Conservation (phyloP, 1,139 yeast genomes). For the Sugiyamaella pinicola region DNA sequence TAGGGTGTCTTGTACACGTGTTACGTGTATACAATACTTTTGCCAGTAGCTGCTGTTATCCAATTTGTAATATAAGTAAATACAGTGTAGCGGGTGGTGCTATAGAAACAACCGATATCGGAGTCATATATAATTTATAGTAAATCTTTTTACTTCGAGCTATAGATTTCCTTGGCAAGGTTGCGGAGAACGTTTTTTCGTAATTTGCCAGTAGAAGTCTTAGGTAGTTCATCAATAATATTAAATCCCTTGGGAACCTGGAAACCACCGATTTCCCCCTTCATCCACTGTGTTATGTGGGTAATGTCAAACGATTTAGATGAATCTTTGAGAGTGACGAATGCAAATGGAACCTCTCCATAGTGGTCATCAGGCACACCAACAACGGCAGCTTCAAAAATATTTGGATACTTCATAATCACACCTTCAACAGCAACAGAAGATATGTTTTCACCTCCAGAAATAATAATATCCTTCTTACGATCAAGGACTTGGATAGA, state of each 20-base stretch:
- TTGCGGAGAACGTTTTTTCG: slow-evolving; percentile 42
- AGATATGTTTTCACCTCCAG: slow-evolving; percentile 81
- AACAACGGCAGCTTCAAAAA: slow-evolving; percentile 45
- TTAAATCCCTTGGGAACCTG: slow-evolving; percentile 41
- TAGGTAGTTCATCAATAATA: slow-evolving; percentile 40
- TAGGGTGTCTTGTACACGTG: too few species aligned
- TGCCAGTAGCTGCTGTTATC: too few species aligned
- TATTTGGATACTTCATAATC: slow-evolving; percentile 50
- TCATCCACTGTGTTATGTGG: slow-evolving; percentile 35
- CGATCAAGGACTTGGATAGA: slow-evolving; percentile 68
- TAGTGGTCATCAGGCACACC: slow-evolving; percentile 43
- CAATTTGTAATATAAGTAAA: too few species aligned
- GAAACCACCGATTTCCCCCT: slow-evolving; percentile 40
- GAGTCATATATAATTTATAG: neutral
- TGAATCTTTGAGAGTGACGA: slow-evolving; percentile 35
- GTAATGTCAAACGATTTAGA: slow-evolving; percentile 26
- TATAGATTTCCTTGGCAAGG: slow-evolving; percentile 16
- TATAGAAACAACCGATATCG: neutral
- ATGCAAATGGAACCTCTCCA: slow-evolving; percentile 45
- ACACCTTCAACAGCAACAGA: slow-evolving; percentile 73
- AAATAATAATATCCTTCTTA: slow-evolving; percentile 76
- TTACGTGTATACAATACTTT: too few species aligned
- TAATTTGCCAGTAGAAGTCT: slow-evolving; percentile 46
- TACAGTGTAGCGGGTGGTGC: too few species aligned
- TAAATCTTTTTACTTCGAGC: neutral